phyloP scores from a whole-genome alignment of 345 rosid genomes.

The Hibiscus tridactylites region DNA sequence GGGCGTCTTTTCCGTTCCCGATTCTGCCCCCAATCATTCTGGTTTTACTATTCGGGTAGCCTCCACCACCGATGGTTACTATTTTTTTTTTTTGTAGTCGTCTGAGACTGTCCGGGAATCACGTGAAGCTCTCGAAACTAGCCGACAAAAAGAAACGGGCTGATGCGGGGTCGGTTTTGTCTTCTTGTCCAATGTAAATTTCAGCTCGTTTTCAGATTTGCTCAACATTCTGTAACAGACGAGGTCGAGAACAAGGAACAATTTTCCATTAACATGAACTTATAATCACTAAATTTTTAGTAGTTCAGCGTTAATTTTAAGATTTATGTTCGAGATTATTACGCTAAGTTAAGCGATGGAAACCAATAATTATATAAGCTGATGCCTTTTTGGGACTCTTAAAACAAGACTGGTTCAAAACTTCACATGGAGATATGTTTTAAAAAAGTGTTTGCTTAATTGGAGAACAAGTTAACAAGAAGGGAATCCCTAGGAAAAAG shows the following conservation, averaged over 20 bases:
- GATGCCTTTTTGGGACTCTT: conserved; percentile 7
- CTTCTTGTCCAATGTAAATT: conserved; percentile 25
- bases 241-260: neutral
- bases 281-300: no score
- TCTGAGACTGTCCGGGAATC: conserved; percentile 16
- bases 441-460: no score
- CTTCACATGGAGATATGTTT: neutral
- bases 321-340: no score
- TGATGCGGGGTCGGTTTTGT: conserved; percentile 9
- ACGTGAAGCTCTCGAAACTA: conserved; percentile 30
- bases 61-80: neutral
- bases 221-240: neutral
- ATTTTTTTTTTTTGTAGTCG: neutral
- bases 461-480: neutral
- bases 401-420: neutral
- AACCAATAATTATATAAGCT: neutral
- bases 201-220: conserved; percentile 14
- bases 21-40: conserved; percentile 28
- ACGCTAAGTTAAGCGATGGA: neutral
- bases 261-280: no score
- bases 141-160: conserved; percentile 17
- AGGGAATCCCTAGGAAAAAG: conserved; percentile 27
- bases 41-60: conserved; percentile 19
- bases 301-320: no score
- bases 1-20: conserved; percentile 17